Evolutionary conservation across 192 early-diverging fungal species (phyloP).

Genomic region (Entomortierella lignicola): DNA sequence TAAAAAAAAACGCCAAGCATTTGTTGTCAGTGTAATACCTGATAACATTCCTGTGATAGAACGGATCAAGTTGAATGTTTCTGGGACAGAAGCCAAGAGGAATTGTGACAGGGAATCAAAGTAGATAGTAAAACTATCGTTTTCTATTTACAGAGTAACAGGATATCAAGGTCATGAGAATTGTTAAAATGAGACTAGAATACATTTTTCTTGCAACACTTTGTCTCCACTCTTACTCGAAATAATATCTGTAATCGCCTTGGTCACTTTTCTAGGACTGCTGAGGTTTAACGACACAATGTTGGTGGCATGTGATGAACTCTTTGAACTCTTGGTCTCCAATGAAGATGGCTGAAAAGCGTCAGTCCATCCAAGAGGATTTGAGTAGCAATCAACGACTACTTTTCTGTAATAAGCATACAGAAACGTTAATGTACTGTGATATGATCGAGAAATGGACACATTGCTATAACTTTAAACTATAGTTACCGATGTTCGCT

Average conservation of each 20-base stretch:
- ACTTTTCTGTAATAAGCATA: conserved; percentile 3
- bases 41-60: conserved; percentile 31
- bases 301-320: neutral
- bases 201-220: neutral
- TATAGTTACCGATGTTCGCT: conserved; percentile 17
- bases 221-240: conserved; percentile 17
- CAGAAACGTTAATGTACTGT: neutral
- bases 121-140: conserved; percentile 28
- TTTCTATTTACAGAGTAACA: neutral
- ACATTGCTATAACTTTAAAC: too few species aligned
- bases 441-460: neutral
- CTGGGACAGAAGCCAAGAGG: conserved; percentile 31
- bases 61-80: conserved; percentile 51
- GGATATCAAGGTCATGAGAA: too few species aligned
- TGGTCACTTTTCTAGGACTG: conserved; percentile 16
- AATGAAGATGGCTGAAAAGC: neutral
- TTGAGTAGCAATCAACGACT: conserved; percentile 37
- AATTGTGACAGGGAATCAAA: conserved; percentile 47
- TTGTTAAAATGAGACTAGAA: neutral
- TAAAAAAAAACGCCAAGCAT: too few species aligned
- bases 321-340: neutral
- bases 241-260: conserved; percentile 20
- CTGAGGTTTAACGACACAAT: neutral
- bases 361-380: conserved; percentile 42
- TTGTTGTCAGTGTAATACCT: neutral